Evolutionary conservation across 2,329 filamentous ascomycete genomes (phyloP).

Genomic region (Geosmithia putterillii): DNA sequence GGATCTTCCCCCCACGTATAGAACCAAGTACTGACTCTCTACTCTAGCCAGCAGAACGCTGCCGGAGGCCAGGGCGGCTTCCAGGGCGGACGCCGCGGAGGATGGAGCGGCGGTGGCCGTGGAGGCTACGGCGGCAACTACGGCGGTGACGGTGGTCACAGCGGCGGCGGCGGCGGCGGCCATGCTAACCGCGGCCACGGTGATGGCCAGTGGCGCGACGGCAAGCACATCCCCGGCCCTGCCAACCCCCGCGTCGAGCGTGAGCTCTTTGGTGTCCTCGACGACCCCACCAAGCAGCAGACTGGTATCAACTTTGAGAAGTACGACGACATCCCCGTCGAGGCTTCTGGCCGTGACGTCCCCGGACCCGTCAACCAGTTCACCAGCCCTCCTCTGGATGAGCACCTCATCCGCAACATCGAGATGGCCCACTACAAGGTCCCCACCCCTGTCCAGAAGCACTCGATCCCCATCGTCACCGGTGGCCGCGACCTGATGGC

Average conservation of each 20-base stretch:
- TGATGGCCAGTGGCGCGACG: conserved; percentile 92
- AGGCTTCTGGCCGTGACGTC: conserved; percentile 87
- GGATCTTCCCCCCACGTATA: background rate
- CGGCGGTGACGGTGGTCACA: conserved; percentile 20
- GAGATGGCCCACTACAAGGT: conserved; percentile 88
- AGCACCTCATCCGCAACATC: conserved; percentile 89
- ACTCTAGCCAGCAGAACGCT: conserved; percentile 18
- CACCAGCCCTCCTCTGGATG: conserved; percentile 88
- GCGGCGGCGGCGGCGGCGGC: conserved; percentile 38
- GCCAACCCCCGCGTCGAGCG: conserved; percentile 83
- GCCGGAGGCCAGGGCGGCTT: conserved; percentile 8
- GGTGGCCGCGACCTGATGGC: conserved; percentile 96
- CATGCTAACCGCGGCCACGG: conserved; percentile 67
- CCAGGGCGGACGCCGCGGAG: conserved; percentile 18
- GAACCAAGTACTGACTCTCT: conserved; percentile 10
- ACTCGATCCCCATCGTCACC: conserved; percentile 99
- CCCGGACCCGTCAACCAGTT: conserved; percentile 86
- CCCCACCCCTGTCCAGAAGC: conserved; percentile 96
- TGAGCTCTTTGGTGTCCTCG: conserved; percentile 82
- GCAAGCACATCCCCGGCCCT: conserved; percentile 88
- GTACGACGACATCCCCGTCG: conserved; percentile 98
- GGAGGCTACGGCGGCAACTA: conserved; percentile 23
- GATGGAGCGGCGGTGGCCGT: conserved; percentile 15
- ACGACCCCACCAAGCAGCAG: conserved; percentile 90
- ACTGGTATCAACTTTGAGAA: conserved; percentile 99